Evolutionary conservation across 2,329 filamentous ascomycete genomes (phyloP).

Genomic region (Talaromyces islandicus): DNA sequence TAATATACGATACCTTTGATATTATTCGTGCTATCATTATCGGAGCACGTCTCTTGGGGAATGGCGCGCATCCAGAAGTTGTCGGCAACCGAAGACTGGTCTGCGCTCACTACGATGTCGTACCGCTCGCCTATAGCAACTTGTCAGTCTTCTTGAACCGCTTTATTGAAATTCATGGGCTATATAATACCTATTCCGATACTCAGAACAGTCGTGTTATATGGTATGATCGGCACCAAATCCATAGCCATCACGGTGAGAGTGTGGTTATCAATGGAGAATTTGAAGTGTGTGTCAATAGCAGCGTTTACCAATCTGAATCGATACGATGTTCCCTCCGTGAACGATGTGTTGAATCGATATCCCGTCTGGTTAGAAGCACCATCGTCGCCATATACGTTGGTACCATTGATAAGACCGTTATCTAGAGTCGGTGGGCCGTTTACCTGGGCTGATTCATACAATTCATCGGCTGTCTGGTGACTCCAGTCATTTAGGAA

Average conservation of each 20-base stretch:
- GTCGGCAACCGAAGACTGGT: slow-evolving; percentile 15
- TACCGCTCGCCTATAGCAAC: neutral
- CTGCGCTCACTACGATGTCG: slow-evolving; percentile 22
- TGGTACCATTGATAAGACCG: slow-evolving; percentile 42
- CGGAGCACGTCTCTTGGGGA: slow-evolving; percentile 37
- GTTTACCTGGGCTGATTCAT: slow-evolving; percentile 13
- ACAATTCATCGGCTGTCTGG: slow-evolving; percentile 20
- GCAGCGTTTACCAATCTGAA: slow-evolving; percentile 24
- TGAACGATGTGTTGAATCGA: slow-evolving; percentile 45
- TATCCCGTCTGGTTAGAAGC: slow-evolving; percentile 22
- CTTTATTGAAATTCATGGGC: neutral
- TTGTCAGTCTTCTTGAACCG: too few relatives aligned
- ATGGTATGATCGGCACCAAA: slow-evolving; percentile 8
- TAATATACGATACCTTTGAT: slow-evolving; percentile 45
- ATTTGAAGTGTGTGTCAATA: slow-evolving; percentile 26
- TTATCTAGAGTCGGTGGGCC: slow-evolving; percentile 31
- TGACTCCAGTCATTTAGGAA: slow-evolving; percentile 30
- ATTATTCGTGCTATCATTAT: slow-evolving; percentile 35
- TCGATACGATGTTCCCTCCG: slow-evolving; percentile 24
- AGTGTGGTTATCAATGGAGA: slow-evolving; percentile 49
- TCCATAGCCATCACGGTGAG: slow-evolving; percentile 55
- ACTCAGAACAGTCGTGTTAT: neutral
- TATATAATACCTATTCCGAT: neutral
- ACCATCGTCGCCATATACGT: slow-evolving; percentile 18
- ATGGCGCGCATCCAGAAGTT: slow-evolving; percentile 40